These are phyloP conservation scores for Hirschfeldia incana DNA, from an alignment of 345 rosid species.

Conservation along the genomic window DNA sequence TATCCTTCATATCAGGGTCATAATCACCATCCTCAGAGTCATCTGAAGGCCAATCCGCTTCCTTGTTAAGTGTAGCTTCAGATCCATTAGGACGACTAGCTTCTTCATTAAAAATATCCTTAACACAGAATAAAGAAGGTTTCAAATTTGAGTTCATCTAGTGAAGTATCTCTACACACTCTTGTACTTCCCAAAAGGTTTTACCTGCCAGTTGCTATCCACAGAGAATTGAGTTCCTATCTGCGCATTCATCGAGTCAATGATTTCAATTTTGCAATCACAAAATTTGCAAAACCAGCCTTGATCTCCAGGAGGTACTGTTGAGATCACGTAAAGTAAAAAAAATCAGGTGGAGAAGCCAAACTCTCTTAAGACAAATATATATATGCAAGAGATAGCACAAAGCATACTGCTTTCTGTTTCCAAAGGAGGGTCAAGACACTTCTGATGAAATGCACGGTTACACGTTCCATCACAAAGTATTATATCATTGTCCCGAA, in stretches of 20 bases:
- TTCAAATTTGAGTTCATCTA: constrained; percentile 12
- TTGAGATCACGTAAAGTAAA: constrained; percentile 28
- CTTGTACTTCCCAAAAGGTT: constrained; percentile 18
- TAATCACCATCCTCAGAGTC: constrained; percentile 92
- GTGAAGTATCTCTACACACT: constrained; percentile 8
- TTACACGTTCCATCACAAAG: constrained; percentile 98
- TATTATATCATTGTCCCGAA: constrained; percentile 82
- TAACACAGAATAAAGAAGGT: constrained; percentile 19
- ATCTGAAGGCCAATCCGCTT: constrained; percentile 95
- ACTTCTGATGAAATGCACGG: constrained; percentile 90
- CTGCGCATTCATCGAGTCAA: constrained; percentile 92
- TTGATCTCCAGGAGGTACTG: constrained; percentile 97
- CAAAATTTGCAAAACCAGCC: constrained; percentile 97
- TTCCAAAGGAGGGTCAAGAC: constrained; percentile 90
- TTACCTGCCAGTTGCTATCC: constrained; percentile 82
- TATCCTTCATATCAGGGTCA: constrained; percentile 72
- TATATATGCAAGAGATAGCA: constrained; percentile 1
- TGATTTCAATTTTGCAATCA: constrained; percentile 86
- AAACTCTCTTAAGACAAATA: constrained; percentile 4
- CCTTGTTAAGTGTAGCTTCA: constrained; percentile 53
- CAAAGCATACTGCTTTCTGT: constrained; percentile 76
- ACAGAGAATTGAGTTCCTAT: constrained; percentile 72
- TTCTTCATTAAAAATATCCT: constrained; percentile 92
- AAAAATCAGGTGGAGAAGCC: constrained; percentile 4
- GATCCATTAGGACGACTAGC: constrained; percentile 65